Conservation (phyloP, 202 grass and related monocot genomes). For the Panicum virgatum region DNA sequence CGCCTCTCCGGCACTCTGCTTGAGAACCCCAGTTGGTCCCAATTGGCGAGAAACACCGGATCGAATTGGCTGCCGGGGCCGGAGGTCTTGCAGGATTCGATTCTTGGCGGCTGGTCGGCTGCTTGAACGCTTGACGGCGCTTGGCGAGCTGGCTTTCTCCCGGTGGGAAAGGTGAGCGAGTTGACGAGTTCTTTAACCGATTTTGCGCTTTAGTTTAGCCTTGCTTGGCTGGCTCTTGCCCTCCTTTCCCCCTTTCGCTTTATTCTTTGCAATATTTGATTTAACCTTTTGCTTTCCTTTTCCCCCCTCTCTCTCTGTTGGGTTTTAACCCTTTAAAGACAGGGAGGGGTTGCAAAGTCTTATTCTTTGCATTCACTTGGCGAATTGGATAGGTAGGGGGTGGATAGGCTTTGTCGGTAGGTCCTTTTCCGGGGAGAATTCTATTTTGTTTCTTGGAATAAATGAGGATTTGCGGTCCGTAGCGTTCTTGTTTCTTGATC, state of each 20-base stretch:
- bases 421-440: not conserved
- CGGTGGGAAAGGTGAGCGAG: conserved; percentile 41
- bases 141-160: conserved; percentile 19
- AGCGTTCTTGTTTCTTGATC: conserved; percentile 20
- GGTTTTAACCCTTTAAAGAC: conserved; percentile 35
- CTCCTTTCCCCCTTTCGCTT: conserved; percentile 30
- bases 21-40: not conserved
- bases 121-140: conserved; percentile 37
- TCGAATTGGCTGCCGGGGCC: not conserved
- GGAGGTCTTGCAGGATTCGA: not conserved
- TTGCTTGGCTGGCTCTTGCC: not conserved
- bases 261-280: conserved; percentile 43
- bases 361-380: conserved; percentile 33
- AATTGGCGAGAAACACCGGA: not conserved
- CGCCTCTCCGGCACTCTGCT: conserved; percentile 4
- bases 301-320: not conserved
- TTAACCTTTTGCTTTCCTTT: conserved; percentile 35
- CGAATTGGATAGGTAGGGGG: conserved; percentile 33
- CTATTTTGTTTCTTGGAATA: conserved; percentile 20
- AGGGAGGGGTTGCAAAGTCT: conserved; percentile 1
- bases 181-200: conserved; percentile 42
- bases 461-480: conserved; percentile 9
- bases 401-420: conserved; percentile 34
- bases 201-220: conserved; percentile 32
- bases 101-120: conserved; percentile 29